A percentile compares a stretch with the other conserved stretches of the same genome.
These are phyloP conservation scores for Peterozyma xylosa DNA, from an alignment of 805 yeast genomes.

Conservation along the genomic window DNA sequence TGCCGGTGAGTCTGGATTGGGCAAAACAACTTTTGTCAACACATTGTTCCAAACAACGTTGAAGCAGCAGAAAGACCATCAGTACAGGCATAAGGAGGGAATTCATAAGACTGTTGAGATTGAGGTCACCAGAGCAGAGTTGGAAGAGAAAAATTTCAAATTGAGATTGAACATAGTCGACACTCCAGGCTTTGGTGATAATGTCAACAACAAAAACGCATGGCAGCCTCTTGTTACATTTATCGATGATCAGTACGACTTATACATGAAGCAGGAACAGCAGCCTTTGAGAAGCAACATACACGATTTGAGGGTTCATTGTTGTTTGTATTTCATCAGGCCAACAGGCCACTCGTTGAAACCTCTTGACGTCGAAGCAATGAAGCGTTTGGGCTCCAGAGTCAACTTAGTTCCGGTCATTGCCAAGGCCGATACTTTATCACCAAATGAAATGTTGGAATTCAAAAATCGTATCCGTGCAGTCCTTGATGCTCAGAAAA, in stretches of 20 bases:
- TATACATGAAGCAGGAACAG: conserved; percentile 86
- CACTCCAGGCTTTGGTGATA: conserved; percentile 93
- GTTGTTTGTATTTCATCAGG: conserved; percentile 81
- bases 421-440: conserved; percentile 81
- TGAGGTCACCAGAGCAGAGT: conserved; percentile 69
- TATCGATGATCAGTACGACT: conserved; percentile 85
- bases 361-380: conserved; percentile 81
- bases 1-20: conserved; percentile 88
- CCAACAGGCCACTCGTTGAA: conserved; percentile 87
- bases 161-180: conserved; percentile 77
- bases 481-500: conserved; percentile 77
- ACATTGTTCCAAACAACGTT: conserved; percentile 73
- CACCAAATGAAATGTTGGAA: conserved; percentile 57
- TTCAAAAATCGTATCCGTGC: conserved; percentile 76
- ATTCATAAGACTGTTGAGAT: conserved; percentile 68
- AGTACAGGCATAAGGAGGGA: conserved; percentile 51
- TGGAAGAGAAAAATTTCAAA: conserved; percentile 78
- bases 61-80: conserved; percentile 49
- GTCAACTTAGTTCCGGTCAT: conserved; percentile 87
- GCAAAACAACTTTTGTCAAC: conserved; percentile 87
- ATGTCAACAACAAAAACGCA: conserved; percentile 74
- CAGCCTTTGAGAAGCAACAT: conserved; percentile 67
- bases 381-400: conserved; percentile 74
- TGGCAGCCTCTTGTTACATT: conserved; percentile 87
- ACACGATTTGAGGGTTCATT: conserved; percentile 85